Conservation (phyloP, 2,329 filamentous ascomycete species). For the Nannizzia gypsea region DNA sequence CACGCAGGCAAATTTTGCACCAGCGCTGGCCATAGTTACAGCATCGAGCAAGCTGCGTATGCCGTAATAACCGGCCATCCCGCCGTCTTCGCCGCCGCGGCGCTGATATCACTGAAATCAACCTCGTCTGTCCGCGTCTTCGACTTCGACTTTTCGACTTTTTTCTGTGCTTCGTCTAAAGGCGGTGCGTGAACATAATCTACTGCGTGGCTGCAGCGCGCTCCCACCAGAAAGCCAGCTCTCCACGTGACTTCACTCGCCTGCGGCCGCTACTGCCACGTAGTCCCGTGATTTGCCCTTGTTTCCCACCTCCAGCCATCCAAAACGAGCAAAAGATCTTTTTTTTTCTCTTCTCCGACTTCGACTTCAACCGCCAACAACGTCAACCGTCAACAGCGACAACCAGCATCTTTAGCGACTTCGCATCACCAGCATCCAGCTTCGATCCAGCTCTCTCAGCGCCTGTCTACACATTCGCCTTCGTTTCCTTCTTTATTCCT, state of each 20-base stretch:
- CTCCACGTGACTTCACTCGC: neutral
- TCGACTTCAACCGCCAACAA: neutral
- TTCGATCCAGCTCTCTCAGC: neutral
- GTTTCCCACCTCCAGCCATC: constrained; percentile 4
- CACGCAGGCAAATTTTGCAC: too few species aligned
- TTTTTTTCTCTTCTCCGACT: neutral
- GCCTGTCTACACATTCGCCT: neutral
- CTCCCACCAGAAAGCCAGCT: neutral
- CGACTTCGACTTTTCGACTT: neutral
- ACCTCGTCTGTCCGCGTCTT: too few species aligned
- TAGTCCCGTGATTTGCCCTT: neutral
- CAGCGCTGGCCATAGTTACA: too few species aligned
- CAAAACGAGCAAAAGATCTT: neutral
- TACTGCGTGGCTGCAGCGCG: neutral
- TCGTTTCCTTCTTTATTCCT: neutral
- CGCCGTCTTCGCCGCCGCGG: too few species aligned
- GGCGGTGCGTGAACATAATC: neutral
- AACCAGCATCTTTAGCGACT: neutral
- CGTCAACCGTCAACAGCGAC: neutral
- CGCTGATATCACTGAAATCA: too few species aligned
- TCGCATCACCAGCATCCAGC: neutral
- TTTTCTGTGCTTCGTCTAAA: neutral
- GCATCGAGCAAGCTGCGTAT: too few species aligned
- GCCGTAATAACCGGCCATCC: too few species aligned
- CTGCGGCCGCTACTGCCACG: neutral